Conservation (phyloP, 345 rosid genomes). For the Psidium friedrichsthalianum region DNA sequence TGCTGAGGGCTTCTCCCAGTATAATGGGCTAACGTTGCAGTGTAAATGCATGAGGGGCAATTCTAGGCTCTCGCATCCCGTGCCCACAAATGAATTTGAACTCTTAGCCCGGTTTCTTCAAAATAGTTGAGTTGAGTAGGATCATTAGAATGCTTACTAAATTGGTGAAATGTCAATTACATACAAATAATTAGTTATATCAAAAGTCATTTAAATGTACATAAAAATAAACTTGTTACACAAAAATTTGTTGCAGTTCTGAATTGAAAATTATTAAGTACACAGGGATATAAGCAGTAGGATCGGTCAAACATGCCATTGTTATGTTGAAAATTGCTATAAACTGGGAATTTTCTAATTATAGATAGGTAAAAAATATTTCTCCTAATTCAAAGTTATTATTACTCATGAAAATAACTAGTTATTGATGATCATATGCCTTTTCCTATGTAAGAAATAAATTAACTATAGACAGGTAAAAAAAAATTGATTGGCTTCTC, state of each 20-base stretch:
- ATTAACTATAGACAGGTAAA: not conserved
- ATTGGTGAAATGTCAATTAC: not conserved
- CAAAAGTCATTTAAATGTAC: not conserved
- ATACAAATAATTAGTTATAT: not conserved
- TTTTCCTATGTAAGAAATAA: not conserved
- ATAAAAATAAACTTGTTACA: not conserved
- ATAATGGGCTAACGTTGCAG: not conserved
- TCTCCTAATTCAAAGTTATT: not conserved
- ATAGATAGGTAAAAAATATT: not conserved
- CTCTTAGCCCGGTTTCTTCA: not conserved
- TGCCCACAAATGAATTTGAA: not conserved
- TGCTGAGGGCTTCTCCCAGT: not conserved
- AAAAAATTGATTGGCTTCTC: not conserved
- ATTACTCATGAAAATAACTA: not conserved
- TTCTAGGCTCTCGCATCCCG: not conserved
- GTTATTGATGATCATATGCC: not conserved
- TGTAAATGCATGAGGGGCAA: not conserved
- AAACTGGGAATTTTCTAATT: too few species aligned
- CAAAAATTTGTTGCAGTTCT: too few species aligned
- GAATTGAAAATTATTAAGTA: too few species aligned
- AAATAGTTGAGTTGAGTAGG: not conserved
- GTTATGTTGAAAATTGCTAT: too few species aligned
- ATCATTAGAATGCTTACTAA: not conserved
- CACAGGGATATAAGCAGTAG: too few species aligned
- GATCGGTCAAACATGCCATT: too few species aligned